Conservation (phyloP, 1,284 basidiomycete genomes). For the Anthracocystis walkeri region DNA sequence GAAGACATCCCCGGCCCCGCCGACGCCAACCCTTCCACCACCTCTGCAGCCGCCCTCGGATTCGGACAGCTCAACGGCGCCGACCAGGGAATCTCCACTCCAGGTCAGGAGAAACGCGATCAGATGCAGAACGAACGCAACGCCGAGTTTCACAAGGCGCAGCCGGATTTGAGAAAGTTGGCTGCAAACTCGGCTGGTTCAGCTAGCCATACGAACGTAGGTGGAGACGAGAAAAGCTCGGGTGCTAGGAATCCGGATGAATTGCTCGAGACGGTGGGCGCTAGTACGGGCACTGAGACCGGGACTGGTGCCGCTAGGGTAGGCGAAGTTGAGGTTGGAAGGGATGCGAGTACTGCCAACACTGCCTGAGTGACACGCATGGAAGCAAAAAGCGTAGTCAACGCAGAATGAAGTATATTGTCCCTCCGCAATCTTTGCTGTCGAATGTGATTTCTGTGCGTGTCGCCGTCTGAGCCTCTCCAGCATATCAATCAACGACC, state of each 20-base stretch:
- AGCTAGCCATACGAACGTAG: constrained; percentile 6
- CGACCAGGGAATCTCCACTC: constrained; percentile 42
- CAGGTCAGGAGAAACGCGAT: constrained; percentile 36
- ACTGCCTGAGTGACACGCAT: constrained; percentile 8
- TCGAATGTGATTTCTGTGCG: no score
- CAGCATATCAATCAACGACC: not conserved
- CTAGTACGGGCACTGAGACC: constrained; percentile 34
- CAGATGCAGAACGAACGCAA: constrained; percentile 37
- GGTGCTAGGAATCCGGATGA: constrained; percentile 20
- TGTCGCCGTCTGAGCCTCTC: no score
- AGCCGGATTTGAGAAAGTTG: constrained; percentile 31
- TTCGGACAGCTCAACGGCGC: constrained; percentile 50
- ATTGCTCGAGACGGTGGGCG: constrained; percentile 21
- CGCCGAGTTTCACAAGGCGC: constrained; percentile 25
- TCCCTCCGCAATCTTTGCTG: no score
- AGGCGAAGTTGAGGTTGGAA: constrained; percentile 26
- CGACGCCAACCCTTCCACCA: not conserved
- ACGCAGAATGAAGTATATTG: no score
- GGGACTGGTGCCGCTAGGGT: constrained; percentile 22
- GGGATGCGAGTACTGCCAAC: constrained; percentile 29
- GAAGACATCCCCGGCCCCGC: constrained; percentile 27
- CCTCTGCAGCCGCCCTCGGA: constrained; percentile 12
- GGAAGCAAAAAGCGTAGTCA: not conserved
- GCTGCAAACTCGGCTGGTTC: constrained; percentile 21
- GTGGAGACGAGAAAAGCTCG: constrained; percentile 1